Percentiles rank a stretch among this genome's conserved stretches.
phyloP scores from a whole-genome alignment of 495 filamentous ascomycete genomes.

The Sordaria brevicollis region DNA sequence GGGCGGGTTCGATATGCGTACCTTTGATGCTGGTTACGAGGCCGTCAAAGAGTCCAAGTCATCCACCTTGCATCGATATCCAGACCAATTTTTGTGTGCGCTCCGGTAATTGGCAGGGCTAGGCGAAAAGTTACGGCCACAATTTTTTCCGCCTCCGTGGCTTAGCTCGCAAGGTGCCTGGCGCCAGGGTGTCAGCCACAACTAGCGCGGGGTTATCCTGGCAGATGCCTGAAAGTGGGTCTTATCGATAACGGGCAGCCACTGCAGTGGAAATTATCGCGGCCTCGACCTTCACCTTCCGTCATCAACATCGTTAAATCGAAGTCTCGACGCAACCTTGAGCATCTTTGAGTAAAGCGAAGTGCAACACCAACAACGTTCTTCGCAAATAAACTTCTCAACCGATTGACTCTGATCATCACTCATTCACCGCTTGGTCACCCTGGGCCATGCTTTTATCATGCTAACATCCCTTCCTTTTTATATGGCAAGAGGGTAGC shows the following conservation, averaged over 20 bases:
- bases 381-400: not conserved
- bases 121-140: conserved; percentile 23
- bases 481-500: not conserved
- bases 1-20: conserved; percentile 16
- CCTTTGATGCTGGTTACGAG: conserved; percentile 24
- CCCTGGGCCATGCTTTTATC: not conserved
- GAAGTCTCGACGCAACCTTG: not conserved
- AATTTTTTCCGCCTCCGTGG: conserved; percentile 20
- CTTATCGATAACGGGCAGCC: not conserved
- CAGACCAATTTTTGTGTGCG: conserved; percentile 27
- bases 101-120: conserved; percentile 27
- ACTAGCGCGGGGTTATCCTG: not conserved
- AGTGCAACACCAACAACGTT: not conserved
- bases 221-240: not conserved
- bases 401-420: not conserved
- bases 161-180: not conserved
- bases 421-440: not conserved
- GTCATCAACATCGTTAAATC: not conserved
- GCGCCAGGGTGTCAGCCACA: not conserved
- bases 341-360: not conserved
- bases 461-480: no score
- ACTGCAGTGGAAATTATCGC: not conserved
- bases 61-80: conserved; percentile 23
- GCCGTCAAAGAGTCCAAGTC: conserved; percentile 29
- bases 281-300: not conserved